Evolutionary conservation across 495 filamentous ascomycete genomes (phyloP).

Genomic region (Lindgomyces ingoldianus): DNA sequence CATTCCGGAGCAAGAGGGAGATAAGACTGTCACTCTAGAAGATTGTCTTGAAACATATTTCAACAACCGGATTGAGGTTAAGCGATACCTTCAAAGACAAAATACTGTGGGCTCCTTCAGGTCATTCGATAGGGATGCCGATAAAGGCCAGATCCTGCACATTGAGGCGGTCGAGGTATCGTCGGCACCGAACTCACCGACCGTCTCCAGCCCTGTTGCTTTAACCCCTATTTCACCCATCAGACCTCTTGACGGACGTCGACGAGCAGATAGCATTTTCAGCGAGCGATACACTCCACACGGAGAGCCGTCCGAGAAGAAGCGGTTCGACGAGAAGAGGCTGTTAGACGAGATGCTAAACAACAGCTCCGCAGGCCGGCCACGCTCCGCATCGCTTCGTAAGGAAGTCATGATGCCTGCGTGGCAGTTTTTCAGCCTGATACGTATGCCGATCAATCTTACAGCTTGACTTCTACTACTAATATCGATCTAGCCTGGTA

Average conservation of each 20-base stretch:
- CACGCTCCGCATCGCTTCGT: slow-evolving; percentile 56
- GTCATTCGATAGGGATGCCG: slow-evolving; percentile 51
- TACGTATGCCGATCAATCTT: slow-evolving; percentile 57
- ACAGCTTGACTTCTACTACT: slow-evolving; percentile 45
- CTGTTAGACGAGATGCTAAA: slow-evolving; percentile 35
- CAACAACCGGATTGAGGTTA: slow-evolving; percentile 90
- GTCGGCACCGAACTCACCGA: slow-evolving; percentile 45
- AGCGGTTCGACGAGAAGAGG: slow-evolving; percentile 44
- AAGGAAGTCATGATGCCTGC: slow-evolving; percentile 94
- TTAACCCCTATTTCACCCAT: slow-evolving; percentile 36
- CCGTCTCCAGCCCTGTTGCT: slow-evolving; percentile 45
- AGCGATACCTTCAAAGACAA: slow-evolving; percentile 67
- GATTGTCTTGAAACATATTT: slow-evolving; percentile 92
- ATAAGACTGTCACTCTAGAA: slow-evolving; percentile 72
- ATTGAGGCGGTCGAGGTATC: slow-evolving; percentile 61
- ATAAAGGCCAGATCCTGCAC: slow-evolving; percentile 55
- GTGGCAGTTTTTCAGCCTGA: slow-evolving; percentile 94
- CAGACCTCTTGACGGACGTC: slow-evolving; percentile 39
- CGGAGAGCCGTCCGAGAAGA: slow-evolving; percentile 28
- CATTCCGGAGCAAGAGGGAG: slow-evolving; percentile 65
- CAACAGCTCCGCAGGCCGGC: slow-evolving; percentile 22
- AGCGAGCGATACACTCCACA: slow-evolving; percentile 56
- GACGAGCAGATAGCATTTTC: slow-evolving; percentile 63
- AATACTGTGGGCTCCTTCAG: slow-evolving; percentile 56
- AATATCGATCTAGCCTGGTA: slow-evolving; percentile 55